Evolutionary conservation across 83 land plant genomes (phyloP), one percentile per base, ranked within the genome.

Genomic region (Diphasiastrum complanatum): DNA sequence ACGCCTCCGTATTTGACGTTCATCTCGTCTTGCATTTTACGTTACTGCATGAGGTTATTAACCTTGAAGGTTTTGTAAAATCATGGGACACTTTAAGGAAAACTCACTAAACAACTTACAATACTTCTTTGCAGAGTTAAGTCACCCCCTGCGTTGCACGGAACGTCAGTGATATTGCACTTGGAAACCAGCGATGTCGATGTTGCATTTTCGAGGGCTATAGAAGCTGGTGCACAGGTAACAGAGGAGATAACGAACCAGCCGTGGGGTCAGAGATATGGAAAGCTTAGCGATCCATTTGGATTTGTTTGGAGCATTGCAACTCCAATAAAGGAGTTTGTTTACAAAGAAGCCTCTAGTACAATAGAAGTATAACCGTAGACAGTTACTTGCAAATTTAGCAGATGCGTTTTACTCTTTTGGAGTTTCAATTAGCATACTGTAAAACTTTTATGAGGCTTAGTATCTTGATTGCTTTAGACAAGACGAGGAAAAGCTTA

Each of bases 201-300:
- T 0, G 70, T 57, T 0, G 93, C 96, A 2, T 59, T 81, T 1
- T 38, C 65, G 40, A 58, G 56, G 62, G 88, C 93, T 0, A 69
- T 85, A 34, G 48, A 56, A 6, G 88, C 83, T 8, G 92, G 96
- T 0, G 92, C 85, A 1, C 49, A 51, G 24, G 56, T 49, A 0
- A 67, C 67, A 29, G 77, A 80, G 22, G 78, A 72, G 63, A 40
- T 79, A 12, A 36, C 57, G 2, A 80, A 77, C 34, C 80, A 68
- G 27, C 71, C 89, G 0, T 74, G 76, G 67, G 81, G 86, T 4
- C 79, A 68, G 57, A 61, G 79, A 33, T 69, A 67, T 35, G 85
- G 75, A 10, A 81, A 83, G 78, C 62, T 86, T 18, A 75, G 77
- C 69, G 92, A 89, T 33, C 96, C 96, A 0, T 89, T 30, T 63